Base-by-base conservation (phyloP, 345 rosid species). In the Orychophragmus violaceus region DNA sequence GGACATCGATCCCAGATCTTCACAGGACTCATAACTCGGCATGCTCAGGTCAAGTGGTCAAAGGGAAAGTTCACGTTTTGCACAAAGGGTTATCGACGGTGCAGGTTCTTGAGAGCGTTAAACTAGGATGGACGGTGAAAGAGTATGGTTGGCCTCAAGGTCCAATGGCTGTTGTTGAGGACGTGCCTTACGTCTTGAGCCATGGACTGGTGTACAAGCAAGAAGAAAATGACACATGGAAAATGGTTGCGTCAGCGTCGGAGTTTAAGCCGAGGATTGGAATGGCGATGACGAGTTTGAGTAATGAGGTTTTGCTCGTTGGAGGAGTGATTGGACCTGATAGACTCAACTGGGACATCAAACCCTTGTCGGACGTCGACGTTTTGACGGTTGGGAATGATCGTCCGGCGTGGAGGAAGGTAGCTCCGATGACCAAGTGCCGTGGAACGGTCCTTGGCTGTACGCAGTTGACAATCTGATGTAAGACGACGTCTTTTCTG, bases 281-380 rank as follows among this genome's bases (percentile, higher is more conserved):
- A 36, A 82, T 78, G 73, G 95, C 84, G 1, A 81, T 92, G 95
- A 75, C 76, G 2, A 91, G 92, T 30, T 57, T 89, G 23, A 77
- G 89, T 22, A 87, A 81, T 23, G 95, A 92, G 54, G 77, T 92
- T 18, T 85, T 82, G 51, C 75, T 89, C 59, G 78, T 93, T 1
- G 98, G 98, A 51, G 98, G 98, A 66, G 89, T 92, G 30, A 84
- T 92, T 22, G 95, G 96, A n/a, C 96, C 96, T 2, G 97, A 93
- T 60, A 51, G 89, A 56, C 17, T 66, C 78, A 84, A 88, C 32
- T 81, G 97, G 96, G 88, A 84, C 48, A 83, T 93, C 62, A 83
- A 80, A 65, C 90, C 89, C 1, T 64, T 83, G 76, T 86, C 96
- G 0, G 92, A 85, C 56, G 89, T 90, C 4, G 97, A 88, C 33